Evolutionary conservation across 345 rosid genomes (phyloP), one percentile per base, ranked within the genome.

Genomic region (Moricandia moricandioides): DNA sequence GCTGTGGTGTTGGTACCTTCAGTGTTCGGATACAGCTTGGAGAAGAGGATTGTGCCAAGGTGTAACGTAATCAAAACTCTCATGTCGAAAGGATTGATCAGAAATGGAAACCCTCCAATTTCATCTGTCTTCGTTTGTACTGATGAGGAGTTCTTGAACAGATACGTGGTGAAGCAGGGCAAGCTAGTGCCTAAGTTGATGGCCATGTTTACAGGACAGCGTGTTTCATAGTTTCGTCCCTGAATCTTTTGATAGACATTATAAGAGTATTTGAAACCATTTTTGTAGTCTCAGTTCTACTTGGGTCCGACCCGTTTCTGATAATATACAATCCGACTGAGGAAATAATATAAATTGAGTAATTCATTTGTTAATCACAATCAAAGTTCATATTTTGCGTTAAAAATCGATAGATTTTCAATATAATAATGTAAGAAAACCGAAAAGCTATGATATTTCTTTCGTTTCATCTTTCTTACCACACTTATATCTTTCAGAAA

Each of bases 11-110:
- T 4, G 14, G 1, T 3, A 11, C 85, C 85, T 18, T 2, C 13
- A 0, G 58, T 69, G 14, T 4, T 84, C 11, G 17, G 4, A 10
- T 62, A 21, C 4, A 84, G 85, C 59, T 9, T 84, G 75, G 78
- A 84, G 80, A 73, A 68, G 60, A 76, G 78, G 52, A 71, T 77
- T 29, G 14, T 82, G 27, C 87, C 85, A 2, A 80, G 80, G 75
- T 73, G 74, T 72, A 67, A 68, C 0, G 69, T 84, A 12, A 54
- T 69, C 51, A 54, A 18, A 73, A 62, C 58, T 66, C 71, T 81
- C 66, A 16, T 54, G 64, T 66, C 62, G 0, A 76, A 73, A 56
- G 78, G 81, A 30, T 63, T 77, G 37, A 55, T 70, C 6, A 10
- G 12, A 11, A 54, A 26, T 62, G 47, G 5, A 49, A 35, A 21